A percentile compares a stretch with the other conserved stretches of the same genome.
These are phyloP conservation scores for Penicillium expansum DNA, from an alignment of 2,329 filamentous ascomycete genomes.

Conservation along the genomic window DNA sequence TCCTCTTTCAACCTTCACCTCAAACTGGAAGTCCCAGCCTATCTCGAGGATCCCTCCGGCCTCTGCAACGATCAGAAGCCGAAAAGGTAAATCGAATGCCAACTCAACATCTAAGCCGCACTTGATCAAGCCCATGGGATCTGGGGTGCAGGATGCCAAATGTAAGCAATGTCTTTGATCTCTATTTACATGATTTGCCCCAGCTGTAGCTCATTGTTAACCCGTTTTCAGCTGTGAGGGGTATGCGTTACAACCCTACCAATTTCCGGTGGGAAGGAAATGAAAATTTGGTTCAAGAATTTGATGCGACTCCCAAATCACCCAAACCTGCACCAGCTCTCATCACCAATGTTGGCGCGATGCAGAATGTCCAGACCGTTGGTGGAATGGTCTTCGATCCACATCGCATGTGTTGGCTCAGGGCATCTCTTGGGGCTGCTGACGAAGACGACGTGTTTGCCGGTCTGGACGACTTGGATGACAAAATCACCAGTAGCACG, in stretches of 20 bases:
- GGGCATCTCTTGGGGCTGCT: constrained; percentile 53
- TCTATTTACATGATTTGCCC: background rate
- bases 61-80: constrained; percentile 50
- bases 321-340: constrained; percentile 60
- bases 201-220: background rate
- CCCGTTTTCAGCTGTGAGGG: constrained; percentile 67
- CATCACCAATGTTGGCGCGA: constrained; percentile 83
- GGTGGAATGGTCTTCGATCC: constrained; percentile 99
- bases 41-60: constrained; percentile 51
- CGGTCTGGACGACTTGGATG: constrained; percentile 88
- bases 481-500: constrained; percentile 44
- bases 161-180: constrained; percentile 55
- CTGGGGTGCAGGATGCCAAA: constrained; percentile 70
- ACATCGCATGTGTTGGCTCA: constrained; percentile 96
- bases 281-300: constrained; percentile 74
- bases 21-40: constrained; percentile 60
- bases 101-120: constrained; percentile 64
- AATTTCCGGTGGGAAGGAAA: constrained; percentile 95
- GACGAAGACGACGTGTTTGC: constrained; percentile 94
- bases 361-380: constrained; percentile 86
- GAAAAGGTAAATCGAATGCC: constrained; percentile 37
- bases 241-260: constrained; percentile 91
- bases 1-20: constrained; percentile 52
- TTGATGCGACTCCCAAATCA: constrained; percentile 58
- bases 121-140: constrained; percentile 80